Percentiles rank a stretch among this genome's conserved stretches.
Evolutionary conservation across 2,329 filamentous ascomycete genomes (phyloP).

Genomic region (Elsinoe fawcettii): DNA sequence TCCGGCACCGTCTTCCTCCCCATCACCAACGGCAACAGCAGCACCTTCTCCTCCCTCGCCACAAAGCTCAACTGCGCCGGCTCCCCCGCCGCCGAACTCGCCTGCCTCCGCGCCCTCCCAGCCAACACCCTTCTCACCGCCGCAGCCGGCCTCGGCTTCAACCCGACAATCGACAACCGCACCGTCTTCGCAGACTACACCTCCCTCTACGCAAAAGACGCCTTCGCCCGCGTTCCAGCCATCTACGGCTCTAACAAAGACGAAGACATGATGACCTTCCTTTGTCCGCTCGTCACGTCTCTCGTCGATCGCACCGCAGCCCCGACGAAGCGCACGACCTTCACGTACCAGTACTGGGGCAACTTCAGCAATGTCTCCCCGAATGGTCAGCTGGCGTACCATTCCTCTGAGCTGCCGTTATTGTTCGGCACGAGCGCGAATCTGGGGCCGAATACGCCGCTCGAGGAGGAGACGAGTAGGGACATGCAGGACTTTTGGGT

Average conservation of each 20-base stretch:
- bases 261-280: constrained; percentile 42
- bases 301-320: constrained; percentile 17
- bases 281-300: constrained; percentile 20
- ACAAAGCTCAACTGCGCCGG: constrained; percentile 25
- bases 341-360: constrained; percentile 42
- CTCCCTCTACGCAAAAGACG: constrained; percentile 17
- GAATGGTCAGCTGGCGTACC: constrained; percentile 40
- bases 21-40: constrained; percentile 29
- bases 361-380: constrained; percentile 44
- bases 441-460: constrained; percentile 16
- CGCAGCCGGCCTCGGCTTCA: constrained; percentile 26
- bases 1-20: constrained; percentile 39
- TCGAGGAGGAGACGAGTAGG: background rate
- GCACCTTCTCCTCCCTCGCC: background rate
- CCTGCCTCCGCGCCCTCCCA: constrained; percentile 20
- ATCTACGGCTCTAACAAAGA: constrained; percentile 40
- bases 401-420: constrained; percentile 31
- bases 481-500: background rate
- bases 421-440: constrained; percentile 27
- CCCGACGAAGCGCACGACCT: constrained; percentile 36
- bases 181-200: constrained; percentile 23
- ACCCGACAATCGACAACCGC: constrained; percentile 22
- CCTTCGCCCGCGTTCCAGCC: constrained; percentile 37
- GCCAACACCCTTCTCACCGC: constrained; percentile 18
- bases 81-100: constrained; percentile 23